Evolutionary conservation across 768 basidiomycete genomes (phyloP), one percentile per base, ranked within the genome.

Genomic region (Suillus placidus): DNA sequence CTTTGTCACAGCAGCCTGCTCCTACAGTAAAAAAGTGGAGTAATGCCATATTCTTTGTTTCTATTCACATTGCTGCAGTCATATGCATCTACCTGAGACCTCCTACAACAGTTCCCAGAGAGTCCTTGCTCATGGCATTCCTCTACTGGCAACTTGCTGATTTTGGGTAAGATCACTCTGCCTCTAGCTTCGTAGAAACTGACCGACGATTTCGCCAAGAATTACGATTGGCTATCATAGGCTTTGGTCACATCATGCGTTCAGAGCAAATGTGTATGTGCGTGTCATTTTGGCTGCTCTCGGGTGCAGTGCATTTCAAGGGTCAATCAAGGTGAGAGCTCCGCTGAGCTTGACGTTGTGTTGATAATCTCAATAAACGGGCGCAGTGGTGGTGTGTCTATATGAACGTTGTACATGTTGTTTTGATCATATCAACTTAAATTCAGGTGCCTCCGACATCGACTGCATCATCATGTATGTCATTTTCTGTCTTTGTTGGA

Each of bases 151-250:
- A 93, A 72, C 72, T 89, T 16, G 87, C 89, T 18, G 84, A 83
- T 58, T 90, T 92, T 73, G 88, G 91, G 90, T 85, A 73, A 71
- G 84, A 79, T 47, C 18, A 30, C 38, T 23, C 26, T 20, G 55
- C 58, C 7, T 4, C 38, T 47, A 51, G 30, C n/a, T 14, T 54
- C 64, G 40, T 45, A 45, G 18, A 20, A 18, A 64, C 35, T 10
- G 23, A 45, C 62, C 57, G 52, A 42, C 61, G 54, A 35, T 34
- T 45, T 38, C 65, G 42, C 12, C 64, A 91, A 54, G 90, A 2
- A 86, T 93, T 57, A 92, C 88, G 3, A 80, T 90, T 69, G 91
- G 91, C 1, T 93, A 93, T 73, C 91, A 93, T 72, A 83, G 91
- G 43, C 76, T 93, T n/a, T 92, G 89, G 76, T 91, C 91, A 6